Evolutionary conservation across 352 stramenopile species (phyloP).

Genomic region (Phytophthora macrochlamydospora): DNA sequence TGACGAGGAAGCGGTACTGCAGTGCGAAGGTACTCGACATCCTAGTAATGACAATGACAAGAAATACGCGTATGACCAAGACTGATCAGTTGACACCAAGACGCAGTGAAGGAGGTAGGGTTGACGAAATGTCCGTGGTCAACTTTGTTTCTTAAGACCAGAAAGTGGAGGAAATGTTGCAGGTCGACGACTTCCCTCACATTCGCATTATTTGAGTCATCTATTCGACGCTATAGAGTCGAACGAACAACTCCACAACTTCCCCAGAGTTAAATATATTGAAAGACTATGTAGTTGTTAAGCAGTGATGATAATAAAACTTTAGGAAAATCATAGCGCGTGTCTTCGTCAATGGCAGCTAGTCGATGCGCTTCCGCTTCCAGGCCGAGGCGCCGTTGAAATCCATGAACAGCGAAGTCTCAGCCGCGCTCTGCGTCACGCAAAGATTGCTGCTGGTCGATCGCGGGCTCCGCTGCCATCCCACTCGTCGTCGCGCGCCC

Average conservation of each 20-base stretch:
- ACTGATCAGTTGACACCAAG: no score
- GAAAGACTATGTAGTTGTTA: constrained; percentile 18
- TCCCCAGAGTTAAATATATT: constrained; percentile 56
- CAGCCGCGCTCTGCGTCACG: constrained; percentile 38
- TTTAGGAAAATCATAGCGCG: constrained; percentile 2
- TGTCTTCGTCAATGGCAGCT: not conserved
- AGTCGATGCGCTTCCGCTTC: constrained; percentile 72
- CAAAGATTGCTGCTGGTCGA: constrained; percentile 30
- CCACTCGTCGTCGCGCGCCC: constrained; percentile 45
- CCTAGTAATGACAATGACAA: no score
- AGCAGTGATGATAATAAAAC: constrained; percentile 13
- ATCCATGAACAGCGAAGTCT: constrained; percentile 46
- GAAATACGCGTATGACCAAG: no score
- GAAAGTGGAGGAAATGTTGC: no score
- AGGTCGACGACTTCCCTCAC: no score
- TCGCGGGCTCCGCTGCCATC: constrained; percentile 30
- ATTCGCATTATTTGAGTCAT: constrained; percentile 73
- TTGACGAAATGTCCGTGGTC: no score
- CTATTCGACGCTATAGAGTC: constrained; percentile 31
- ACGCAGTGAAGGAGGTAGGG: no score
- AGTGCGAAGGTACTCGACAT: no score
- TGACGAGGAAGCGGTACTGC: no score
- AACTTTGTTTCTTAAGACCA: no score
- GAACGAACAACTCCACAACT: not conserved
- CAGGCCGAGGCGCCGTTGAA: constrained; percentile 42